Base-by-base conservation (phyloP, 352 stramenopile species). In the Globisporangium ultimum region DNA sequence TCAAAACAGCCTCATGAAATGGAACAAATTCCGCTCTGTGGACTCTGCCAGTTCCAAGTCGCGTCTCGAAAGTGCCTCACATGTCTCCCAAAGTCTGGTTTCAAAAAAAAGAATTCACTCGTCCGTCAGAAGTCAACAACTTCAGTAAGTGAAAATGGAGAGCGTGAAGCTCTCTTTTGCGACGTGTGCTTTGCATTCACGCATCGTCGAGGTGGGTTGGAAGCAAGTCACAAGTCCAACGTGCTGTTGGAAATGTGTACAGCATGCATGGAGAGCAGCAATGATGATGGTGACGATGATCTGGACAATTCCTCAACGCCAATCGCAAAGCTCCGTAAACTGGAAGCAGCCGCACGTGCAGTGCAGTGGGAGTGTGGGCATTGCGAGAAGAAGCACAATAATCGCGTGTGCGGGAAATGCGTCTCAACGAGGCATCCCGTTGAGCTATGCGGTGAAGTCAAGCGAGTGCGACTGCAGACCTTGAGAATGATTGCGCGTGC, bases 161-260 rank as follows among this genome's bases (percentile, higher is more conserved):
- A 70, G 48, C 36, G 36, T 24, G 70, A 86, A 15, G 50, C 57
- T 10, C 62, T 84, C 10, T 89, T 80, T 54, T 91, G 80, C 55
- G 80, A 89, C 36, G 74, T 84, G 12, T 91, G 78, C 48, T 91
- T 86, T 60, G 70, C 60, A 0, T 91, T 80, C 48, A 51, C 69
- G 17, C 80, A 91, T 50, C 72, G 55, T 11, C 74, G 71, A 9
- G 80, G 80, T 14, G 64, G 58, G 2, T 50, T 89, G 10, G 69
- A 78, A 55, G 48, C 56, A 36, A 36, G 28, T 0, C 80, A 91
- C 51, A 70, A 67, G 11, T 75, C 67, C 0, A 53, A 64, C 10
- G 48, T 64, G 13, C 41, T 89, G 45, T 48, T 88, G 4, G 77
- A 89, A 47, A 61, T 81, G 24, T 89, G 80, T 34, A 51, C 13